Conservation (phyloP, 495 filamentous ascomycete species). For the Clavariopsis aquatica region DNA sequence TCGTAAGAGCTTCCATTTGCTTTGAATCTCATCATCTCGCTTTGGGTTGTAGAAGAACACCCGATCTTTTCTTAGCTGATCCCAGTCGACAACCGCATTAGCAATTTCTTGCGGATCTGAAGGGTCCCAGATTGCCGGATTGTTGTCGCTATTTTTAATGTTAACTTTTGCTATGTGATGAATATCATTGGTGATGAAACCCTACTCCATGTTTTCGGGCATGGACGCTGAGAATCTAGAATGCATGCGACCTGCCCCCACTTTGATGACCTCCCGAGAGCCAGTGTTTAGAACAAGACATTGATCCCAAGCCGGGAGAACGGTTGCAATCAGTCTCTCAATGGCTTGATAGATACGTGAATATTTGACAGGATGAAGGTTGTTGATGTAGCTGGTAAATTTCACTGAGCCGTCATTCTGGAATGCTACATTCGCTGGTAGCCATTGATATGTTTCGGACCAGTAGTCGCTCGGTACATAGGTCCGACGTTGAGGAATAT, state of each 20-base stretch:
- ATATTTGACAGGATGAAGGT: conserved; percentile 27
- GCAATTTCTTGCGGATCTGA: conserved; percentile 16
- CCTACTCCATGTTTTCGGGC: conserved; percentile 23
- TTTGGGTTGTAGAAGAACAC: neutral
- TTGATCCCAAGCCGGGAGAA: conserved; percentile 27
- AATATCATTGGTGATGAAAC: neutral
- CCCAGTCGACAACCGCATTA: conserved; percentile 7
- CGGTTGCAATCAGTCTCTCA: conserved; percentile 20
- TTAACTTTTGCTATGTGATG: neutral
- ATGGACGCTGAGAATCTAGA: conserved; percentile 10
- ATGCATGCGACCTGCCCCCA: conserved; percentile 14
- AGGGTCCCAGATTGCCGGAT: conserved; percentile 15
- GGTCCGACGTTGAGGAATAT: too few relatives aligned
- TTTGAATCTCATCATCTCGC: conserved; percentile 20
- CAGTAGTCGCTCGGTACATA: conserved; percentile 15
- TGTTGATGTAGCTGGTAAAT: conserved; percentile 34
- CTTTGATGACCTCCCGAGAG: conserved; percentile 2
- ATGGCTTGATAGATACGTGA: conserved; percentile 20
- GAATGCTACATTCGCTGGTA: conserved; percentile 27
- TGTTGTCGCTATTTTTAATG: conserved; percentile 18
- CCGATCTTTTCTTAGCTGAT: neutral
- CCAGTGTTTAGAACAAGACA: conserved; percentile 20
- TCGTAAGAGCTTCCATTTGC: conserved; percentile 20
- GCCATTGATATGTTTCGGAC: conserved; percentile 29
- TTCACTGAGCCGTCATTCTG: conserved; percentile 16